phyloP scores from a whole-genome alignment of 2,329 filamentous ascomycete species.

The Sphaceloma murrayae region DNA sequence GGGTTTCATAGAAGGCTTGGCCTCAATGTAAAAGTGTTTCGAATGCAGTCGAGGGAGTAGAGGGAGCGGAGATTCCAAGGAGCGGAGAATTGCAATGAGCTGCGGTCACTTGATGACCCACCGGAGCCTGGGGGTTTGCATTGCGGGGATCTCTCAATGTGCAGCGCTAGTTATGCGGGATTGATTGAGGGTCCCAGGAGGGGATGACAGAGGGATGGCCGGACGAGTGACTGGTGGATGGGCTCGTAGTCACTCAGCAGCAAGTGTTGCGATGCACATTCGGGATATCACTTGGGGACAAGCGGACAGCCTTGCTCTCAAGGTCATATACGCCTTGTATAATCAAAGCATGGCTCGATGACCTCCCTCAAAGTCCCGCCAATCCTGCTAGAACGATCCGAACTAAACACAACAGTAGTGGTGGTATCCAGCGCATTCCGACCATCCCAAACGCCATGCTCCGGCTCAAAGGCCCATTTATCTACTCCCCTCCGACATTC shows the following conservation, averaged over 20 bases:
- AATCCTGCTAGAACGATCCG: too few species aligned
- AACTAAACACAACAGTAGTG: background rate
- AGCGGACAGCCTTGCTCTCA: too few species aligned
- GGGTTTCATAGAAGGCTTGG: constrained; percentile 10
- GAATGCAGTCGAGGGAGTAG: constrained; percentile 8
- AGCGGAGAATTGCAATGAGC: constrained; percentile 12
- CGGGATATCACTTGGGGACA: too few species aligned
- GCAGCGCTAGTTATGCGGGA: constrained; percentile 9
- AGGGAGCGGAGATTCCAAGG: too few species aligned
- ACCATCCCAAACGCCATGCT: background rate
- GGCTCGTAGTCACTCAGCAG: background rate
- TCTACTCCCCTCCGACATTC: constrained; percentile 6
- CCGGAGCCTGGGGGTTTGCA: constrained; percentile 3
- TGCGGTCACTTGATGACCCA: background rate
- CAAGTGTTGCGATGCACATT: background rate
- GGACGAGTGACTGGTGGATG: background rate
- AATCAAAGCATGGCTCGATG: too few species aligned
- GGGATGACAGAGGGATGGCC: too few species aligned
- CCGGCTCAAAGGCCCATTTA: background rate
- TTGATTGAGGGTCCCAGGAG: constrained; percentile 5
- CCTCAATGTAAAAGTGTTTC: background rate
- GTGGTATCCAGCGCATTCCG: background rate
- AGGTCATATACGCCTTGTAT: too few species aligned
- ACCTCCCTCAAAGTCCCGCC: too few species aligned
- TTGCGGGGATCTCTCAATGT: background rate